A percentile compares a stretch with the other conserved stretches of the same genome.
phyloP scores from a whole-genome alignment of 768 basidiomycete genomes.

The Tylopilus balloui region DNA sequence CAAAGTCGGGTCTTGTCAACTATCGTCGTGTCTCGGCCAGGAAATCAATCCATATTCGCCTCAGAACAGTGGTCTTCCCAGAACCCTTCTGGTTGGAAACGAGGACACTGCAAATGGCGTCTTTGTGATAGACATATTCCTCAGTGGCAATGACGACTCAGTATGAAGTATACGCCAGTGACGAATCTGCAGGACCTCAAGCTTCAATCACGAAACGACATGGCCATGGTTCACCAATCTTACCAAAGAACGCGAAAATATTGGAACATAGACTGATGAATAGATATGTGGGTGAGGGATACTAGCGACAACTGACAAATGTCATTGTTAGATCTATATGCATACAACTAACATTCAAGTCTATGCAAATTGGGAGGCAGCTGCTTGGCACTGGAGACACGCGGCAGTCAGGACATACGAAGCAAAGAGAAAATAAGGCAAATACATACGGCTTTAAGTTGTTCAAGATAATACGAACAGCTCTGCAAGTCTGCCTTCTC shows the following conservation, averaged over 20 bases:
- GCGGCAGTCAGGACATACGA: slow-evolving; percentile 7
- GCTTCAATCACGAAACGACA: not conserved
- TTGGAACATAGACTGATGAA: not conserved
- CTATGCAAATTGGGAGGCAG: slow-evolving; percentile 54
- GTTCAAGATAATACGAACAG: slow-evolving; percentile 85
- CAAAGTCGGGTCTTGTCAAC: no score
- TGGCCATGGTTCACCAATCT: not conserved
- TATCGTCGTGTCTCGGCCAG: no score
- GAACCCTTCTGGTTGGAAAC: no score
- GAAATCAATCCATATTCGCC: no score
- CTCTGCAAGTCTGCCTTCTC: slow-evolving; percentile 76
- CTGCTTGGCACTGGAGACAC: slow-evolving; percentile 61
- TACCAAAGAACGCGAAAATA: not conserved
- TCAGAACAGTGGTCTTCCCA: no score
- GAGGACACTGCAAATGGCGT: no score
- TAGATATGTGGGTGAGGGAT: slow-evolving; percentile 1
- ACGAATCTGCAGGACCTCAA: not conserved
- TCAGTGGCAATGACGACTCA: no score
- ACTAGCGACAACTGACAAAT: slow-evolving; percentile 3
- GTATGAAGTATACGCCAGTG: no score
- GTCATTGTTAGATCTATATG: slow-evolving; percentile 7
- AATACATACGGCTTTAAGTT: slow-evolving; percentile 77
- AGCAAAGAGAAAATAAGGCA: not conserved
- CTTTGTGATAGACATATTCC: no score
- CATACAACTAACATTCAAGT: slow-evolving; percentile 4